These are phyloP conservation scores for Verticillium klebahnii DNA, from an alignment of 2,329 filamentous ascomycete genomes.

Conservation along the genomic window DNA sequence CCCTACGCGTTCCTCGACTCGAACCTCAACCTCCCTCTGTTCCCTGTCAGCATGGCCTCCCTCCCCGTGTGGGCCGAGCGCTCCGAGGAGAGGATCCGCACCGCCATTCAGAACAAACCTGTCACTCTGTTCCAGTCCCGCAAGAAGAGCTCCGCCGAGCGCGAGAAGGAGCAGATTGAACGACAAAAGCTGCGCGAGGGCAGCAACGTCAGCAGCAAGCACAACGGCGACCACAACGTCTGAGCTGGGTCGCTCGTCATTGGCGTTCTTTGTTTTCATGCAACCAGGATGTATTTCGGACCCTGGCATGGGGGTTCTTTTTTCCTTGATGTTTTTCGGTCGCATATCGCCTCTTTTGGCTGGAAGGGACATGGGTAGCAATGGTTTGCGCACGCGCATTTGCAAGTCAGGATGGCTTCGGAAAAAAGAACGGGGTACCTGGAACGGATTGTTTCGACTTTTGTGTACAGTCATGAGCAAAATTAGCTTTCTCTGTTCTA, in stretches of 20 bases:
- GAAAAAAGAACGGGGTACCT: background rate
- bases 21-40: constrained; percentile 47
- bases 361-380: background rate
- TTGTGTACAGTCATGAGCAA: background rate
- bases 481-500: no score
- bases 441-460: background rate
- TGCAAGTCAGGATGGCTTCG: background rate
- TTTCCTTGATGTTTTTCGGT: background rate
- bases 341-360: background rate
- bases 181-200: background rate
- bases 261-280: background rate
- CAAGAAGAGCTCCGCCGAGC: constrained; percentile 6
- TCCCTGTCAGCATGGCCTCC: constrained; percentile 43
- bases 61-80: constrained; percentile 33
- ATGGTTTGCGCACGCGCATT: background rate
- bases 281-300: background rate
- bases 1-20: constrained; percentile 32
- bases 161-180: background rate
- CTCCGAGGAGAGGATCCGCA: constrained; percentile 32
- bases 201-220: background rate
- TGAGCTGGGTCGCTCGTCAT: background rate
- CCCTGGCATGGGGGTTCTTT: background rate
- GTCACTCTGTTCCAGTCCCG: constrained; percentile 12
- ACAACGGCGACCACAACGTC: background rate
- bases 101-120: constrained; percentile 36